Percentiles rank a stretch among this genome's conserved stretches.
Conservation (phyloP, 768 basidiomycete genomes). For the Pseudohyphozyma bogoriensis region DNA sequence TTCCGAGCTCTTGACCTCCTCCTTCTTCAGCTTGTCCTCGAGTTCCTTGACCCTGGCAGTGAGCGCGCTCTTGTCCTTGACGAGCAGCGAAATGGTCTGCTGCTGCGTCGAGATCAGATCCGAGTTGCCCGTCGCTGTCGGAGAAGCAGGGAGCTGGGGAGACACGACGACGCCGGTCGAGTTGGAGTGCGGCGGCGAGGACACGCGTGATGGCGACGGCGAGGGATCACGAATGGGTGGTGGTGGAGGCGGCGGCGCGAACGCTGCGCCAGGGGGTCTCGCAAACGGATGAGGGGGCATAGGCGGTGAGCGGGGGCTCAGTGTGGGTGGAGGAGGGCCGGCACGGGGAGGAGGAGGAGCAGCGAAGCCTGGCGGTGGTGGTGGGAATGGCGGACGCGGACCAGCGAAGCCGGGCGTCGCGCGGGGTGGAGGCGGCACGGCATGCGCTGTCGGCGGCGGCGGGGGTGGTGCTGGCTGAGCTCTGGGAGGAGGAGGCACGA, state of each 20-base stretch:
- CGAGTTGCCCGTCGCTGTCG: neutral
- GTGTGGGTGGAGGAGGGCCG: too few relatives aligned
- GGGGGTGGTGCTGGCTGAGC: too few relatives aligned
- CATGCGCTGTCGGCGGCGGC: too few relatives aligned
- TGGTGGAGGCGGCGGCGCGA: neutral
- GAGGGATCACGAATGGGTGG: neutral
- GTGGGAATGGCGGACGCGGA: too few relatives aligned
- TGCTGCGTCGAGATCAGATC: slow-evolving; percentile 42
- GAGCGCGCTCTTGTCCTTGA: slow-evolving; percentile 59
- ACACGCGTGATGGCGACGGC: neutral
- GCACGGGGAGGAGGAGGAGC: too few relatives aligned
- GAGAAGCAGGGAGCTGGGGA: slow-evolving; percentile 3
- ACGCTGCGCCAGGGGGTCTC: neutral
- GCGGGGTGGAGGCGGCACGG: too few relatives aligned
- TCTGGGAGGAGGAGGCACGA: too few relatives aligned
- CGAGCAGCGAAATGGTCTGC: slow-evolving; percentile 65
- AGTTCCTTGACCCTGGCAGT: slow-evolving; percentile 29
- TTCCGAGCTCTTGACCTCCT: slow-evolving; percentile 4
- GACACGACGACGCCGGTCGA: slow-evolving; percentile 23
- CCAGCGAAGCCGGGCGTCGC: too few relatives aligned
- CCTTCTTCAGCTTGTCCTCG: slow-evolving; percentile 4
- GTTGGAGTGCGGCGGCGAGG: slow-evolving; percentile 15
- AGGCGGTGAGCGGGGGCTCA: too few relatives aligned
- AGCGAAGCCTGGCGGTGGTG: too few relatives aligned
- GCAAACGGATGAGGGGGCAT: neutral